phyloP scores from a whole-genome alignment of 805 yeast genomes.

The Teunomyces tritomae region DNA sequence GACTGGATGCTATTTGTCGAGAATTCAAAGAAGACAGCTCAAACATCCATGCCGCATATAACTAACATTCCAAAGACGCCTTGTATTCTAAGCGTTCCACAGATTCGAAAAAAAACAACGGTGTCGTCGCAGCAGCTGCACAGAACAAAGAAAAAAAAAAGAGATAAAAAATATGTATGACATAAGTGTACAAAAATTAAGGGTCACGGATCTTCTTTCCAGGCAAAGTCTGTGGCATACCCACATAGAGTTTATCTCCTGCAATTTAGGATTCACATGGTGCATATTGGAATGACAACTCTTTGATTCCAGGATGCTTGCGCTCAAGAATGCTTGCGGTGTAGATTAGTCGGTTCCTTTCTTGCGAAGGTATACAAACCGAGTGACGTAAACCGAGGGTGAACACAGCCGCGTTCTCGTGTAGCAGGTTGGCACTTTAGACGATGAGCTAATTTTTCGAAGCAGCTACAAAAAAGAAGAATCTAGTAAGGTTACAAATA shows the following conservation, averaged over 20 bases:
- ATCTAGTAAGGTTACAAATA: not conserved
- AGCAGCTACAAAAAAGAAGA: not conserved
- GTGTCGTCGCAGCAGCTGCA: not conserved
- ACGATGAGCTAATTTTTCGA: not conserved
- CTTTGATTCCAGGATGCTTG: not conserved
- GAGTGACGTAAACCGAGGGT: slow-evolving; percentile 3
- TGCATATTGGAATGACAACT: not conserved
- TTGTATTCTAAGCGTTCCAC: not conserved
- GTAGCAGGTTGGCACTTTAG: not conserved
- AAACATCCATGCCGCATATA: not conserved
- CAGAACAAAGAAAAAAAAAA: not conserved
- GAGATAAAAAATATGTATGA: not conserved
- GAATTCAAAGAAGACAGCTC: not conserved
- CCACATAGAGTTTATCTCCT: too few relatives aligned
- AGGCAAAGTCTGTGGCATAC: too few relatives aligned
- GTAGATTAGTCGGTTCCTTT: not conserved
- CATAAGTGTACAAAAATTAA: not conserved
- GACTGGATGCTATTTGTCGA: not conserved
- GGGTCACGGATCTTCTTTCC: too few relatives aligned
- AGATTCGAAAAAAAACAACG: not conserved
- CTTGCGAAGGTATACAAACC: not conserved
- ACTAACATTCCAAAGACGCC: not conserved
- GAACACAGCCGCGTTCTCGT: slow-evolving; percentile 1
- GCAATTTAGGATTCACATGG: not conserved
- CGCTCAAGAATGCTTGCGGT: not conserved